Evolutionary conservation across 2,329 filamentous ascomycete species (phyloP), one percentile per base, ranked within the genome.

Genomic region (Phyllosticta capitalensis): DNA sequence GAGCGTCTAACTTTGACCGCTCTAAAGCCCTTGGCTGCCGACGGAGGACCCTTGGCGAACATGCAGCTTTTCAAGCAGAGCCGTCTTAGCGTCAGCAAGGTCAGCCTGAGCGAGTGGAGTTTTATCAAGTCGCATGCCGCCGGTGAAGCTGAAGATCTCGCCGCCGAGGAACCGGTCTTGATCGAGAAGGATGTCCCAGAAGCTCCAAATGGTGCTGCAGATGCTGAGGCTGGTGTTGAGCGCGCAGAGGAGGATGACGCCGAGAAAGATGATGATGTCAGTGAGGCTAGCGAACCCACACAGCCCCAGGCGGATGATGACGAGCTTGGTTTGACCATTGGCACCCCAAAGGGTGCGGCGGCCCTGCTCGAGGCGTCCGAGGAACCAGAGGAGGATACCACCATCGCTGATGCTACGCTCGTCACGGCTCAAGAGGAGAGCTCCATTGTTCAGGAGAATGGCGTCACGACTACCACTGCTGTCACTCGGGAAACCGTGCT

Each of bases 21-120:
- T 64, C 79, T 96, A 52, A 86, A 88, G 58, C 80, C 81, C 38
- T 78, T 87, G 67, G 83, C 83, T 1, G 63, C 54, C 5, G 77
- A 79, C 49, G 69, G 81, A 9, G 80, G 79, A 7, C 78, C 82
- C 6, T 75, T 95, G 49, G 83, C 84, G 67, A 81, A 83, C 55
- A 90, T 97, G 84, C 89, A 96, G 74, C 81, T 94, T 74, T 78
- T 96, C 62, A 92, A 86, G 68, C 85, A 91, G 74, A 81, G 83
- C n/a, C 81, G 92, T 48, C 74, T 96, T 57, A 96, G 91, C 69
- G 92, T 97, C 24, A 86, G 82, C 66, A 83, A 79, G 63, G 87
- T 92, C 7, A 80, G 78, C 54, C 73, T 72, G 12, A 74, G 73
- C 0, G 87, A 92, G 71, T 92, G 87, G 85, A 73, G 81, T 33